These are phyloP conservation scores for Podospora pseudopauciseta DNA, from an alignment of 495 filamentous ascomycete species.

Conservation along the genomic window DNA sequence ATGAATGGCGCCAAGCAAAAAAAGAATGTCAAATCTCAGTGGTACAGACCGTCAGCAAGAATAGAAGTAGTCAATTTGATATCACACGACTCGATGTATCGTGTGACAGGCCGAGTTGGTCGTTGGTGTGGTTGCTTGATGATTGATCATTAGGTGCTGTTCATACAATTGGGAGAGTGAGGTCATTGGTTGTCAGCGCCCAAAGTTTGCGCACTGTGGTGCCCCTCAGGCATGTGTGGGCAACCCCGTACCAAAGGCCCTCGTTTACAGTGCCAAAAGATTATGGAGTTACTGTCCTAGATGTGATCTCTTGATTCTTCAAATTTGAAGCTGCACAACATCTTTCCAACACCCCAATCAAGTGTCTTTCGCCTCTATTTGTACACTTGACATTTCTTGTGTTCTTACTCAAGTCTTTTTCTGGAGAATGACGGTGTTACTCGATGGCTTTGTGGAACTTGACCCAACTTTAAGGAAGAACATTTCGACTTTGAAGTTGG, in stretches of 20 bases:
- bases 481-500: no score
- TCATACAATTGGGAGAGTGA: slow-evolving; percentile 1
- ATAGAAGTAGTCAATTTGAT: neutral
- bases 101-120: neutral
- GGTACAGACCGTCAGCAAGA: neutral
- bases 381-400: neutral
- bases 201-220: slow-evolving; percentile 1
- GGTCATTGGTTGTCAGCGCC: slow-evolving; percentile 12
- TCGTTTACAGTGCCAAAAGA: neutral
- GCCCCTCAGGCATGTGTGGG: neutral
- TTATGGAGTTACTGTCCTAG: neutral
- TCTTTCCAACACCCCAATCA: neutral
- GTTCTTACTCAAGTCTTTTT: no score
- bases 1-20: neutral
- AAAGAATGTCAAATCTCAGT: neutral
- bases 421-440: neutral
- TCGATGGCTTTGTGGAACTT: neutral
- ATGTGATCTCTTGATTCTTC: neutral
- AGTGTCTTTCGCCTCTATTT: neutral
- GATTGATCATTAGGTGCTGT: neutral
- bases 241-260: no score
- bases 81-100: neutral
- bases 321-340: neutral
- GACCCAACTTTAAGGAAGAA: neutral
- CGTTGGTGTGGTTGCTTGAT: neutral